Conservation (phyloP, 2,329 filamentous ascomycete species). For the Leptodontidium sp. region DNA sequence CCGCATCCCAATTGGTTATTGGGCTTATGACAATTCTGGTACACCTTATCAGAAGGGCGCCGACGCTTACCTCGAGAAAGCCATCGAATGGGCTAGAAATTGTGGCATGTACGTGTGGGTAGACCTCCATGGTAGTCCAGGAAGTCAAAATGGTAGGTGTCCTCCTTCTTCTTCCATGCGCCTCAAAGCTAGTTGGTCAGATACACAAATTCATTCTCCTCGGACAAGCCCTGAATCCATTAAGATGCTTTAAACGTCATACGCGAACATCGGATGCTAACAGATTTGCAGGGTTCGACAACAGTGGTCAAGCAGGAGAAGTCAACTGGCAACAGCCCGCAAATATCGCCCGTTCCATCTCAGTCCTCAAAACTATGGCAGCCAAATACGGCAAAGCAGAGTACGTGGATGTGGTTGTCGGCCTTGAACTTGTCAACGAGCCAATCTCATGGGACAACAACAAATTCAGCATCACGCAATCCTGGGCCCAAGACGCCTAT, state of each 20-base stretch:
- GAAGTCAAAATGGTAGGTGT: conserved; percentile 58
- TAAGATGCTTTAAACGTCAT: too few relatives aligned
- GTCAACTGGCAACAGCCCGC: conserved; percentile 52
- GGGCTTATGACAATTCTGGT: conserved; percentile 61
- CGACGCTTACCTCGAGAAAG: conserved; percentile 59
- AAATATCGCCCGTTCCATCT: conserved; percentile 48
- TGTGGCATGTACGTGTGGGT: conserved; percentile 61
- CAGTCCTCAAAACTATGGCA: conserved; percentile 50
- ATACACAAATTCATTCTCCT: too few relatives aligned
- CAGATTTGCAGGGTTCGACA: conserved; percentile 57
- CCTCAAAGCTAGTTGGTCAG: too few relatives aligned
- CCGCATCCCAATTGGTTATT: conserved; percentile 65
- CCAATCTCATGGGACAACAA: conserved; percentile 49
- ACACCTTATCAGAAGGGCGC: conserved; percentile 59
- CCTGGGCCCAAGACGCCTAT: conserved; percentile 49
- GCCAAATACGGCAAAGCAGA: conserved; percentile 49
- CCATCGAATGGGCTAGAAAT: conserved; percentile 61
- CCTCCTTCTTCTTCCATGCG: not conserved
- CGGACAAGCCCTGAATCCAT: too few relatives aligned
- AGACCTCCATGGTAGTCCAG: conserved; percentile 63
- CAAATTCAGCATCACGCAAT: conserved; percentile 47
- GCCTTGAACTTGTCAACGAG: conserved; percentile 52
- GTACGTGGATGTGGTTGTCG: conserved; percentile 52
- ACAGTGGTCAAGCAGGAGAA: conserved; percentile 59
- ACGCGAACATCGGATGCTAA: not conserved